A percentile compares a stretch with the other conserved stretches of the same genome.
Conservation (phyloP, 805 yeast species). For the Myxozyma neglecta region DNA sequence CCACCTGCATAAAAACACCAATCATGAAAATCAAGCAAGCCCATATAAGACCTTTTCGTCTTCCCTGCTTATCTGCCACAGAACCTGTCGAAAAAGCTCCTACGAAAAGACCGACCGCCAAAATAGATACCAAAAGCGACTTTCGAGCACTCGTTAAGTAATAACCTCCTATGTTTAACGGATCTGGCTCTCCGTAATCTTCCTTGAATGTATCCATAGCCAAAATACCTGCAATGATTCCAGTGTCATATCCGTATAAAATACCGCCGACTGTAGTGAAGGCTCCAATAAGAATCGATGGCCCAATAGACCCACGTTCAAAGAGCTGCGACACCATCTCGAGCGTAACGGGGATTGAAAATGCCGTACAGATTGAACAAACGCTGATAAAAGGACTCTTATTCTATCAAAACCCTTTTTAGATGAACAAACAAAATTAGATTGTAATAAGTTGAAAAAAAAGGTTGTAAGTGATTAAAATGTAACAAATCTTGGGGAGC, state of each 20-base stretch:
- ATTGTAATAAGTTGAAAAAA: too few relatives aligned
- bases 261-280: constrained; percentile 92
- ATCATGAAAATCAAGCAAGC: constrained; percentile 77
- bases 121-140: constrained; percentile 20
- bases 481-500: too few relatives aligned
- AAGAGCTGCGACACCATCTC: constrained; percentile 1
- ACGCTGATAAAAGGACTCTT: neutral
- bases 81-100: constrained; percentile 26
- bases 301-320: constrained; percentile 18
- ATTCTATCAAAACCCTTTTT: too few relatives aligned
- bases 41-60: constrained; percentile 37
- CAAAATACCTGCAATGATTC: constrained; percentile 72
- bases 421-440: too few relatives aligned
- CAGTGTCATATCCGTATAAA: constrained; percentile 87
- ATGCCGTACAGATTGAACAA: neutral
- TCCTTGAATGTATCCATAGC: constrained; percentile 53
- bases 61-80: constrained; percentile 18
- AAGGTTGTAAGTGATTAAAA: too few relatives aligned
- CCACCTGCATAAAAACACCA: constrained; percentile 84
- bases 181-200: constrained; percentile 18
- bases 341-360: neutral
- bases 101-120: constrained; percentile 17
- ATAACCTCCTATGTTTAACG: neutral
- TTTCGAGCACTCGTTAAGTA: constrained; percentile 16
- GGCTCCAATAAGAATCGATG: constrained; percentile 67